Evolutionary conservation across 768 basidiomycete genomes (phyloP), one percentile per base, ranked within the genome.

Genomic region (Gymnopilus dilepis): DNA sequence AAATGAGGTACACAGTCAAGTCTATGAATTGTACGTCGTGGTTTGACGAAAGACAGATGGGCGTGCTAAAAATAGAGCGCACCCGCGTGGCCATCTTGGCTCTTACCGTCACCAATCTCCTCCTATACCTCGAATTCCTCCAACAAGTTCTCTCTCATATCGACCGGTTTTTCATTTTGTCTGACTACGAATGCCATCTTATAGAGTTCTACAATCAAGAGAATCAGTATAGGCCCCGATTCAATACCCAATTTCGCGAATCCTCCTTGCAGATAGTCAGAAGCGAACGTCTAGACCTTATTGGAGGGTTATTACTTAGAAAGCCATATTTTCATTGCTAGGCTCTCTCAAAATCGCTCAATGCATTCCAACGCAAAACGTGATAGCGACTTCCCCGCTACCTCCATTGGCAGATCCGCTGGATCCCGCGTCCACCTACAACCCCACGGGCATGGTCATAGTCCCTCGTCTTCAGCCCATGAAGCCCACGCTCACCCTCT

Each of bases 401-500:
- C 78, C 2, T 88, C 87, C 34, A 84, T 87, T 58, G 84, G 85
- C 19, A 80, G 85, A 33, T 70, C 76, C 15, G 77, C 80, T 57
- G 83, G 84, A 13, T 67, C 76, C 38, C 72, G 73, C 40, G 68
- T 85, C 33, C 77, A 76, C 34, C 80, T 30, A 15, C 24, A 50
- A 9, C 17, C 24, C 12, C 43, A 45, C 19, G 9, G 22, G 24
- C 45, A 47, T 28, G 26, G 22, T 37, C 34, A 37, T 26, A 26
- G 22, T 22, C 5, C 76, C 51, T 68, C 76, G 6, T 63, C 67
- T 30, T 64, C 78, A 2, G 84, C 85, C 1, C 82, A 82, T 53
- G 90, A 92, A 48, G 83, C 88, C 0, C 91, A 92, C 66, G 82
- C 88, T 0, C 91, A 92, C 66, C 90, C 90, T 3, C 76, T 92